phyloP scores from a whole-genome alignment of 2,329 filamentous ascomycete species.

The Fusarium sp. region DNA sequence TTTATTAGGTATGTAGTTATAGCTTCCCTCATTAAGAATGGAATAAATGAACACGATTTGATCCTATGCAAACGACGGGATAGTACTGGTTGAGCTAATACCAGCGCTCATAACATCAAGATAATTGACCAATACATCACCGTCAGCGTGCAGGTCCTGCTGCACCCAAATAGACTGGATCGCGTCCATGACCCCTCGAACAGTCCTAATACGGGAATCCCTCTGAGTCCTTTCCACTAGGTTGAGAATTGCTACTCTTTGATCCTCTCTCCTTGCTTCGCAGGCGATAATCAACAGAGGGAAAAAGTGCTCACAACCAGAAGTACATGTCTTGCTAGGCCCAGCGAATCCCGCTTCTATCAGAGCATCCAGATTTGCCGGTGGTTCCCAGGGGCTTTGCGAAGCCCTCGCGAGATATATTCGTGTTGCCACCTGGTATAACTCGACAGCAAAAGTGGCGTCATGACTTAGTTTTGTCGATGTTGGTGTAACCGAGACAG shows the following conservation, averaged over 20 bases:
- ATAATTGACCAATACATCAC: slow-evolving; percentile 47
- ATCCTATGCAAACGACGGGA: slow-evolving; percentile 26
- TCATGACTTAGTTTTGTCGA: not conserved
- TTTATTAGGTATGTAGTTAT: too few species aligned
- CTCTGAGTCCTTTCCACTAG: slow-evolving; percentile 46
- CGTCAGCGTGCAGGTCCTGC: slow-evolving; percentile 48
- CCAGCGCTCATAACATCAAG: slow-evolving; percentile 39
- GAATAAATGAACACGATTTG: not conserved
- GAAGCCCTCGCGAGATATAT: slow-evolving; percentile 36
- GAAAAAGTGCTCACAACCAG: slow-evolving; percentile 48
- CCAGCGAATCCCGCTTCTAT: slow-evolving; percentile 35
- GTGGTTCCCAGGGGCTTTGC: slow-evolving; percentile 39
- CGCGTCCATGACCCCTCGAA: slow-evolving; percentile 34
- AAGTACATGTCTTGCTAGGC: not conserved
- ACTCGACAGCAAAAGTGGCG: not conserved
- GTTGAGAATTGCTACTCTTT: slow-evolving; percentile 45
- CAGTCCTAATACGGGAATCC: slow-evolving; percentile 33
- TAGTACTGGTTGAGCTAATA: slow-evolving; percentile 21
- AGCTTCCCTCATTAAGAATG: too few species aligned
- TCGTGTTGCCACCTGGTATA: slow-evolving; percentile 31
- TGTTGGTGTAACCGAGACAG: not conserved
- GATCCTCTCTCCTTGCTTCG: slow-evolving; percentile 50
- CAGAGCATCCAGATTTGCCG: slow-evolving; percentile 32
- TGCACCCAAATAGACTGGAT: slow-evolving; percentile 51
- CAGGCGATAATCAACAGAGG: slow-evolving; percentile 51